These are phyloP conservation scores for Neonectria sp. DNA, from an alignment of 2,329 filamentous ascomycete genomes.

Conservation along the genomic window DNA sequence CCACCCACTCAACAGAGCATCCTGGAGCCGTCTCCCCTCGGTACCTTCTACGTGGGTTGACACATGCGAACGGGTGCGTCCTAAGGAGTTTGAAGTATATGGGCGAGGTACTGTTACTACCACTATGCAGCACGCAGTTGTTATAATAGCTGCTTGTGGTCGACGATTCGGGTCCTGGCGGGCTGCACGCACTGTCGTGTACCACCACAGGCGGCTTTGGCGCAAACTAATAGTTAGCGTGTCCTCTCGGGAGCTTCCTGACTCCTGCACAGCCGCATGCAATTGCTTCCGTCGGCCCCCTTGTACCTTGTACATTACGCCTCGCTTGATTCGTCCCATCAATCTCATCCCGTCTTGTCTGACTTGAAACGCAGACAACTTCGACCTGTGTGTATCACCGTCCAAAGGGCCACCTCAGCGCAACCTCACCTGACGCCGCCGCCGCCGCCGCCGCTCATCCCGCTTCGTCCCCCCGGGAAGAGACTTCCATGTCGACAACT, in stretches of 20 bases:
- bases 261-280: slow-evolving; percentile 17
- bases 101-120: not conserved
- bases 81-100: not conserved
- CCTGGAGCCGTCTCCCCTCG: not conserved
- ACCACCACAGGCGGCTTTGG: not conserved
- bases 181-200: not conserved
- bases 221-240: slow-evolving; percentile 13
- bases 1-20: not conserved
- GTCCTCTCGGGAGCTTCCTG: slow-evolving; percentile 20
- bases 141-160: not conserved
- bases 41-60: not conserved
- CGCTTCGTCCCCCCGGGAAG: slow-evolving; percentile 4
- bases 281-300: not conserved
- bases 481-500: slow-evolving; percentile 24
- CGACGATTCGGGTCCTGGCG: not conserved
- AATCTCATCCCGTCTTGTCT: not conserved
- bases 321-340: slow-evolving; percentile 8
- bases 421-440: slow-evolving; percentile 4
- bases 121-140: not conserved
- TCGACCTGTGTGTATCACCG: slow-evolving; percentile 6
- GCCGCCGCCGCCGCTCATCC: not conserved
- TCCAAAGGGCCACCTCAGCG: slow-evolving; percentile 7
- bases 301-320: slow-evolving; percentile 9
- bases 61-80: not conserved
- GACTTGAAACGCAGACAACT: slow-evolving; percentile 7